Percentiles rank a stretch among this genome's conserved stretches.
Evolutionary conservation across 2,329 filamentous ascomycete genomes (phyloP).

Genomic region (Orbilia ellipsospora): DNA sequence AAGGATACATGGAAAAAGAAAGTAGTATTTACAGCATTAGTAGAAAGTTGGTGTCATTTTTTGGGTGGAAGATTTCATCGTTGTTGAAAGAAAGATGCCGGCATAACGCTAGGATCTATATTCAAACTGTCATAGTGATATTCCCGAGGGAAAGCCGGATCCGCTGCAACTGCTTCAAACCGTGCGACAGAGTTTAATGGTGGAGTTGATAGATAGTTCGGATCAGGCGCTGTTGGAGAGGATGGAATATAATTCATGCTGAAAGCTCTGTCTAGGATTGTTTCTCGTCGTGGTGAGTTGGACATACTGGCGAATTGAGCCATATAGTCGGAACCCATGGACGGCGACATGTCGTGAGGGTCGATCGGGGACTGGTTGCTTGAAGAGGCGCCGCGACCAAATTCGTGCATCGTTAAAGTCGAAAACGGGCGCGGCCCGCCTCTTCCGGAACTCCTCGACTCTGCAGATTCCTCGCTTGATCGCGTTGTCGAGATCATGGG

Average conservation of each 20-base stretch:
- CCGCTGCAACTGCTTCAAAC: conserved; percentile 45
- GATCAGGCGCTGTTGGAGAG: conserved; percentile 29
- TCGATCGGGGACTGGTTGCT: conserved; percentile 51
- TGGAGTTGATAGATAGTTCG: conserved; percentile 28
- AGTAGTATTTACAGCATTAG: not conserved
- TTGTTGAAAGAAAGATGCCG: conserved; percentile 50
- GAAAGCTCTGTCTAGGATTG: conserved; percentile 52
- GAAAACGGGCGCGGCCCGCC: conserved; percentile 44
- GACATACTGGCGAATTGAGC: conserved; percentile 35
- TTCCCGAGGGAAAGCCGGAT: conserved; percentile 18
- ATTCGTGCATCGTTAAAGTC: conserved; percentile 50
- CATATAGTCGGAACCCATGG: conserved; percentile 46
- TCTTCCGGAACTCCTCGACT: conserved; percentile 32
- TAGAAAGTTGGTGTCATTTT: not conserved
- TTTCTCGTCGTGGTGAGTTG: conserved; percentile 49
- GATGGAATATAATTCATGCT: conserved; percentile 55
- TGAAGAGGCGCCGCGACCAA: conserved; percentile 17
- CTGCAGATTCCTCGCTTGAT: conserved; percentile 48
- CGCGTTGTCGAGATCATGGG: conserved; percentile 34
- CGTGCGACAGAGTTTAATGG: conserved; percentile 45
- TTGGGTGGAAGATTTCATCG: conserved; percentile 21
- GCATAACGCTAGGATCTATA: conserved; percentile 51
- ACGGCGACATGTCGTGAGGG: conserved; percentile 37
- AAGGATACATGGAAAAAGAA: conserved; percentile 13
- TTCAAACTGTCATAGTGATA: conserved; percentile 31